phyloP scores from a whole-genome alignment of 2,329 filamentous ascomycete genomes.

The Celoporthe dispersa region DNA sequence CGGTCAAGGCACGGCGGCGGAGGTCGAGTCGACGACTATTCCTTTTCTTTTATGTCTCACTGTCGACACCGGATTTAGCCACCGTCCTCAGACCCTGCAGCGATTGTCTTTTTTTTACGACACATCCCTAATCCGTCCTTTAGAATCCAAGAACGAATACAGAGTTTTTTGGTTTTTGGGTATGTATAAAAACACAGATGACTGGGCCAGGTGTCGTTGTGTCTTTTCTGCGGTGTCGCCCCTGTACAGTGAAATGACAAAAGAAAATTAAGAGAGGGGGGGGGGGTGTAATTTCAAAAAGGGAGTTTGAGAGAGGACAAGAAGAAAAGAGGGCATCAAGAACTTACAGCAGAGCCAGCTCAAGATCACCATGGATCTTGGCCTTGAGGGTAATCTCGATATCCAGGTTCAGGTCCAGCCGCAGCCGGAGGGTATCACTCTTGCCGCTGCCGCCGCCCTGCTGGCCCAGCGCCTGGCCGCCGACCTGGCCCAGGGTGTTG shows the following conservation, averaged over 20 bases:
- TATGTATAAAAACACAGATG: background rate
- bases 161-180: conserved; percentile 2
- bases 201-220: conserved; percentile 8
- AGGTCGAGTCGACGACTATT: background rate
- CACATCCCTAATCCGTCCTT: conserved; percentile 29
- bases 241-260: conserved; percentile 10
- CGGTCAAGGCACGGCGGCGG: conserved; percentile 4
- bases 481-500: conserved; percentile 43
- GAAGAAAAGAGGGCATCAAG: conserved; percentile 12
- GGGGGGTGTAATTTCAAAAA: conserved; percentile 7
- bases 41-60: conserved; percentile 26
- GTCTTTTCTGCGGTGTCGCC: conserved; percentile 8
- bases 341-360: conserved; percentile 68
- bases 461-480: conserved; percentile 22
- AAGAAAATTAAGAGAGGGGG: background rate
- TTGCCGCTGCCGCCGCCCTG: conserved; percentile 45
- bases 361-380: conserved; percentile 82
- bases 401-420: conserved; percentile 80
- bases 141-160: conserved; percentile 29
- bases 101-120: conserved; percentile 23
- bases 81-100: conserved; percentile 18
- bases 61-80: conserved; percentile 28
- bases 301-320: background rate
- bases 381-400: conserved; percentile 86
- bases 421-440: conserved; percentile 72